Evolutionary conservation across 768 basidiomycete genomes (phyloP), one percentile per base, ranked within the genome.

Genomic region (Boletus subcaerulescens): DNA sequence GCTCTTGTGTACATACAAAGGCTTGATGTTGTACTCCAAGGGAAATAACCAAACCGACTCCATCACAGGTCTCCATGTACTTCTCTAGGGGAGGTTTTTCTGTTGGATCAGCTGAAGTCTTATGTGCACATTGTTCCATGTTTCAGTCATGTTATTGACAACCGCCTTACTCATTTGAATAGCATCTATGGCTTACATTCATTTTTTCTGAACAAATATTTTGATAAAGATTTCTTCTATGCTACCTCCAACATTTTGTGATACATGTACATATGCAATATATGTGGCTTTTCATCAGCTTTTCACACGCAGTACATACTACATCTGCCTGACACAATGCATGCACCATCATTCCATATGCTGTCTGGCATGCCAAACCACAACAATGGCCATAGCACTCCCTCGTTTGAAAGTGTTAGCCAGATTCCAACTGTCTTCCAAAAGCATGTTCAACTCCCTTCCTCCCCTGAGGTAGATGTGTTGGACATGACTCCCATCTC

Each of bases 161-260:
- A 31, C 15, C 20, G 2, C 3, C 20, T 46, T 15, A 32, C 38
- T 9, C n/a, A 31, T 22, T n/a, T 2, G 1, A 53, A 53, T 5
- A 29, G 44, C 5, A 40, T 53, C 3, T 20, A 53, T 1, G 0
- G 14, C 4, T 53, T 39, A 5, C 15, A n/a, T 6, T 24, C 8
- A 0, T 52, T 53, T 24, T 31, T 26, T 26, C 26, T 26, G 6
- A 26, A 26, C 26, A 26, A 26, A 26, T 26, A 26, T 26, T 26
- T 26, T 46, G n/a, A 9, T 53, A 39, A 53, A 53, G 52, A 53
- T n/a, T 53, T 53, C 20, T 53, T 46, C 14, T 53, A 41, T 14
- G 15, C 52, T n/a, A 11, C 47, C 4, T 53, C 52, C 10, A 14
- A 24, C 10, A 43, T 39, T 20, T 1, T 52, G 26, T 44, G 22